These are phyloP conservation scores for Lactarius pseudohatsudake DNA, from an alignment of 768 basidiomycete genomes.

Conservation along the genomic window DNA sequence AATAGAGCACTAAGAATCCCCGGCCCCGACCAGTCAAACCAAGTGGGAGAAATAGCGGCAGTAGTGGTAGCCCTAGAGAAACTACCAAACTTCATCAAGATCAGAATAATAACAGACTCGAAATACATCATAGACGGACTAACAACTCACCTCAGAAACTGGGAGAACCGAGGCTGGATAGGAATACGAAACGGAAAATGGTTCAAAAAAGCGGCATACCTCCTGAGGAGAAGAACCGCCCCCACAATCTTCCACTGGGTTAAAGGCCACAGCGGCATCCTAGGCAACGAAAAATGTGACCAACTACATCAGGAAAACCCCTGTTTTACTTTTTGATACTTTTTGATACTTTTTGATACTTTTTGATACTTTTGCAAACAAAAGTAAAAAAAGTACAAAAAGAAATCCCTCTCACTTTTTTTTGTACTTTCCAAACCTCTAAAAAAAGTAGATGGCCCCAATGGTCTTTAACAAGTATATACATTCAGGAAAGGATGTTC, in stretches of 20 bases:
- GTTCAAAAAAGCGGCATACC: slow-evolving; percentile 5
- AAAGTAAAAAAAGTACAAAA: too few relatives aligned
- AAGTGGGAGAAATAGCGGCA: not conserved
- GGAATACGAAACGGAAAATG: not conserved
- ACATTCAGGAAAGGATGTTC: too few relatives aligned
- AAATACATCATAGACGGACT: not conserved
- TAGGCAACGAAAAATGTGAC: not conserved
- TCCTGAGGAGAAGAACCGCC: not conserved
- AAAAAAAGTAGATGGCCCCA: too few relatives aligned
- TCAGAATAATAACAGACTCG: not conserved
- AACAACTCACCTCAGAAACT: not conserved
- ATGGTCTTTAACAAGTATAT: too few relatives aligned
- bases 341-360: too few relatives aligned
- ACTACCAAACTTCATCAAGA: accelerated
- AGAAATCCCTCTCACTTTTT: too few relatives aligned
- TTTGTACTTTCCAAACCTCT: too few relatives aligned
- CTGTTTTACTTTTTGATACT: too few relatives aligned
- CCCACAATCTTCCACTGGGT: slow-evolving; percentile 1
- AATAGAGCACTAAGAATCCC: too few relatives aligned
- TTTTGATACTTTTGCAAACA: too few relatives aligned
- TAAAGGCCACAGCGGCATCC: not conserved
- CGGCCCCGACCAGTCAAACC: too few relatives aligned
- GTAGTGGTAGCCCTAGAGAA: not conserved
- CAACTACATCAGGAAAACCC: not conserved
- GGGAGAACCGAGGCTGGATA: slow-evolving; percentile 15